Percentiles rank a stretch among this genome's conserved stretches.
phyloP scores from a whole-genome alignment of 2,329 filamentous ascomycete species.

The Fusarium brachygibbosum region DNA sequence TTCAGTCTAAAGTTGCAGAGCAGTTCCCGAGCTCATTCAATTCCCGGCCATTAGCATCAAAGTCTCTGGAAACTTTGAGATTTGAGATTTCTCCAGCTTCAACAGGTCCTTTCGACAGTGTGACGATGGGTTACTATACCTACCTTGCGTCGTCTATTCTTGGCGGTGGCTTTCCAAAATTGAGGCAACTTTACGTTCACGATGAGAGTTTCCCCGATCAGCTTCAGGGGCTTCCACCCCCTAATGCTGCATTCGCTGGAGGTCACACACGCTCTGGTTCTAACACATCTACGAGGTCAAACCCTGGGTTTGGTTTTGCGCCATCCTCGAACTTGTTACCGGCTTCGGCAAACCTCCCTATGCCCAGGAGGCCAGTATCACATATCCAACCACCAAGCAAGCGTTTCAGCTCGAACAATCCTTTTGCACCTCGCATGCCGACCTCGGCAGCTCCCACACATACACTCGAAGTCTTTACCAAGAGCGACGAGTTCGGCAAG shows the following conservation, averaged over 20 bases:
- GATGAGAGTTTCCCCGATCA: slow-evolving; percentile 86
- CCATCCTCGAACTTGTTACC: slow-evolving; percentile 45
- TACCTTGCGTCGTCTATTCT: slow-evolving; percentile 89
- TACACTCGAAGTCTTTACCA: slow-evolving; percentile 72
- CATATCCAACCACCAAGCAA: slow-evolving; percentile 49
- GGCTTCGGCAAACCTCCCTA: slow-evolving; percentile 40
- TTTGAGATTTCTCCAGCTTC: slow-evolving; percentile 82
- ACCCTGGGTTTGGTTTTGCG: slow-evolving; percentile 45
- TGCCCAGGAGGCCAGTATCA: slow-evolving; percentile 50
- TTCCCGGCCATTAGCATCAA: slow-evolving; percentile 74
- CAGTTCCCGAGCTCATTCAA: slow-evolving; percentile 63
- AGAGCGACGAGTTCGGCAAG: slow-evolving; percentile 69
- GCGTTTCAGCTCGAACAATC: slow-evolving; percentile 73
- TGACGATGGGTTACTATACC: slow-evolving; percentile 78
- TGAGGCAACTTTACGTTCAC: slow-evolving; percentile 85
- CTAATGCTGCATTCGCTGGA: slow-evolving; percentile 57
- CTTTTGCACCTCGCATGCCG: slow-evolving; percentile 60
- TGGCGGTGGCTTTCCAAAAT: slow-evolving; percentile 77
- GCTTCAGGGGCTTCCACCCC: slow-evolving; percentile 78
- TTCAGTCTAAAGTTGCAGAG: slow-evolving; percentile 64
- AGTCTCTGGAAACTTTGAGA: slow-evolving; percentile 78
- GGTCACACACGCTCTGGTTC: slow-evolving; percentile 53
- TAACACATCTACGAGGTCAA: slow-evolving; percentile 46
- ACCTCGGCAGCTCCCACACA: slow-evolving; percentile 60
- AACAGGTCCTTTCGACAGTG: slow-evolving; percentile 68